Evolutionary conservation across 208 protist genomes (phyloP), one percentile per base, ranked within the genome.

Genomic region (Leishmania tropica): DNA sequence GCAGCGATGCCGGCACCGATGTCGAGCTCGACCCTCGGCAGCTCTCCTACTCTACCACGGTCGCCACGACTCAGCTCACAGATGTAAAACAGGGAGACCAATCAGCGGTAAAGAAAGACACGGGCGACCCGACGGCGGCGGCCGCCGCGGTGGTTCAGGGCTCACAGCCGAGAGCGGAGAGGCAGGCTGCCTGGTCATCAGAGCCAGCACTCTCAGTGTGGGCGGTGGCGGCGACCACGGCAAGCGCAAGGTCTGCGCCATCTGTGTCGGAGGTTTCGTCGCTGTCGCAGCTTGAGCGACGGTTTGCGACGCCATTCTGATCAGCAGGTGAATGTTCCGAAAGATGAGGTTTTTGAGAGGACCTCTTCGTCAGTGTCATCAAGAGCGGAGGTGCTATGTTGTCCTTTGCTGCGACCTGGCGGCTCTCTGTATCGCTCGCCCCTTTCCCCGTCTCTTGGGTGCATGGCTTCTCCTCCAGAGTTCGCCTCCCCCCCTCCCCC

Each of bases 261-360:
- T 81, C 78, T 31, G 67, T 80, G 10, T 82, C 79, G 5, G 81
- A 73, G 45, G 78, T 79, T 17, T 88, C 85, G 21, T 84, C 85
- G 7, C 75, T 88, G 64, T 83, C 85, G 42, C 78, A 81, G 37
- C 75, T 88, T 37, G 81, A 85, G 62, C 60, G 60, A 15, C 78
- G 77, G 1, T 77, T 87, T 47, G 64, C 77, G 15, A 45, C 58
- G 37, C 84, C 76, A 35, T 83, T 88, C 21, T 83, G 68, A 77
- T 78, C 37, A 75, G 17, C 40, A 65, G 11, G 35, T 21, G 53
- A 58, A 28, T 58, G 53, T 8, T 4, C 53, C 53, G 53, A 17
- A 58, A 0, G 53, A 24, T 28, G 56, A 10, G 8, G 45, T 74
- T 21, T 17, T 21, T 35, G 70, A 31, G 37, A 10, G 24, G 45